Conservation (phyloP, 225 moss, liverwort and hornwort genomes). For the Straminergon stramineum region DNA sequence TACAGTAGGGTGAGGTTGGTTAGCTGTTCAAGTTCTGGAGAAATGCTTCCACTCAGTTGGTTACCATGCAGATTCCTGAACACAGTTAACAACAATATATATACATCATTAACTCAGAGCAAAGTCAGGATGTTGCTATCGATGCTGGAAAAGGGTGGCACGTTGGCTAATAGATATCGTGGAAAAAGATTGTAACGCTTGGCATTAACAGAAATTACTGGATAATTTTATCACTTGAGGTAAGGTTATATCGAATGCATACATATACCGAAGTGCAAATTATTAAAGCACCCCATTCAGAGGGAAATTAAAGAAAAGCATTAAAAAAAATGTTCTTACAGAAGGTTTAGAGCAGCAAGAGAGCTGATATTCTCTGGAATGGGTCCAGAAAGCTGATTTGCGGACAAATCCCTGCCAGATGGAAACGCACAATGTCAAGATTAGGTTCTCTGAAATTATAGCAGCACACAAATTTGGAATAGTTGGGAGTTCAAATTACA, state of each 20-base stretch:
- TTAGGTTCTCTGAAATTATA: neutral
- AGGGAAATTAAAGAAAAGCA: neutral
- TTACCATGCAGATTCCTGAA: slow-evolving; percentile 35
- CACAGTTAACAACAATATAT: neutral
- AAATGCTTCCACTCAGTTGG: slow-evolving; percentile 37
- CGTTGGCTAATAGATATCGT: neutral
- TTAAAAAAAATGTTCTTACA: slow-evolving; percentile 10
- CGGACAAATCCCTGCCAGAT: slow-evolving; percentile 32
- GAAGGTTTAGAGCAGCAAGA: slow-evolving; percentile 41
- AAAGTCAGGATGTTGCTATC: neutral
- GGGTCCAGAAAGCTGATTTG: slow-evolving; percentile 39
- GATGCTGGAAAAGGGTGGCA: neutral
- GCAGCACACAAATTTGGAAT: neutral
- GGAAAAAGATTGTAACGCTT: neutral
- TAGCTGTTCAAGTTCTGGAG: slow-evolving; percentile 29
- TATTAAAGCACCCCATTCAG: neutral
- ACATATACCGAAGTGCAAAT: too few species aligned
- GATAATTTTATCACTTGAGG: neutral
- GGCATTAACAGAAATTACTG: neutral
- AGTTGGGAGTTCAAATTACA: neutral
- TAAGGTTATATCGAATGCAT: neutral
- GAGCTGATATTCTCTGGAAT: slow-evolving; percentile 55
- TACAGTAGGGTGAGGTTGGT: slow-evolving; percentile 51
- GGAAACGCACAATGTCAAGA: neutral
- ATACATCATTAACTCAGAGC: neutral